These are phyloP conservation scores for Aegilops longissima DNA, from an alignment of 176 grass and related monocot species.

Conservation along the genomic window DNA sequence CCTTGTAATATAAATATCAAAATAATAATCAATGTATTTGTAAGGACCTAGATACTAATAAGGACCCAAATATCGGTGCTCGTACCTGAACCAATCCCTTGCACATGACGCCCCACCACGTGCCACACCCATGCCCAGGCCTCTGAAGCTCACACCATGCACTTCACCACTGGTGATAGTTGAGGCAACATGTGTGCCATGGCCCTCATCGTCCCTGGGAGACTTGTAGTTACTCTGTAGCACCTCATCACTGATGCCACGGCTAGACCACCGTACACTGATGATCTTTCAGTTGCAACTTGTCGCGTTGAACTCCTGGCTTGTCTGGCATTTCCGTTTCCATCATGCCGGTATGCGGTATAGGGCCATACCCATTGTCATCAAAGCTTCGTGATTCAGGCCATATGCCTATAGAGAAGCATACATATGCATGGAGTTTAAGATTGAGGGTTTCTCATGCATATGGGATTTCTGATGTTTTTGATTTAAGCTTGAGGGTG, in stretches of 20 bases:
- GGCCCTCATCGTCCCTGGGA: constrained; percentile 14
- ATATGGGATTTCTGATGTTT: too few relatives aligned
- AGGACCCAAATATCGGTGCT: too few relatives aligned
- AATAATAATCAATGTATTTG: too few relatives aligned
- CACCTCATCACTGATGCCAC: neutral
- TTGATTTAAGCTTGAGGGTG: neutral
- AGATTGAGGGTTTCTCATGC: too few relatives aligned
- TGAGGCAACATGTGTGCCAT: constrained; percentile 47
- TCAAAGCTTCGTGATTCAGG: constrained; percentile 65
- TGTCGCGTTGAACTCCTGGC: constrained; percentile 7
- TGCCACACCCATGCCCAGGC: constrained; percentile 23
- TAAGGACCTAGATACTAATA: too few relatives aligned
- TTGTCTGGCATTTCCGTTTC: constrained; percentile 44
- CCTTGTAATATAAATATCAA: too few relatives aligned
- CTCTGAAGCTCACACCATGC: constrained; percentile 16
- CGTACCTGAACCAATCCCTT: too few relatives aligned
- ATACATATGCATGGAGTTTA: neutral
- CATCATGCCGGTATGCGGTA: constrained; percentile 24
- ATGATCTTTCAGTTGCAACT: constrained; percentile 59
- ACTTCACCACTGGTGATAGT: constrained; percentile 37
- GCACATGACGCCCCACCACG: constrained; percentile 55
- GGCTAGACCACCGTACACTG: constrained; percentile 44
- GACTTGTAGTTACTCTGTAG: constrained; percentile 37
- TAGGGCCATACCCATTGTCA: constrained; percentile 35
- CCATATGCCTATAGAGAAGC: constrained; percentile 35